Percentiles rank a stretch among this genome's conserved stretches.
phyloP scores from a whole-genome alignment of 495 filamentous ascomycete genomes.

The Wilcoxina mikolae region DNA sequence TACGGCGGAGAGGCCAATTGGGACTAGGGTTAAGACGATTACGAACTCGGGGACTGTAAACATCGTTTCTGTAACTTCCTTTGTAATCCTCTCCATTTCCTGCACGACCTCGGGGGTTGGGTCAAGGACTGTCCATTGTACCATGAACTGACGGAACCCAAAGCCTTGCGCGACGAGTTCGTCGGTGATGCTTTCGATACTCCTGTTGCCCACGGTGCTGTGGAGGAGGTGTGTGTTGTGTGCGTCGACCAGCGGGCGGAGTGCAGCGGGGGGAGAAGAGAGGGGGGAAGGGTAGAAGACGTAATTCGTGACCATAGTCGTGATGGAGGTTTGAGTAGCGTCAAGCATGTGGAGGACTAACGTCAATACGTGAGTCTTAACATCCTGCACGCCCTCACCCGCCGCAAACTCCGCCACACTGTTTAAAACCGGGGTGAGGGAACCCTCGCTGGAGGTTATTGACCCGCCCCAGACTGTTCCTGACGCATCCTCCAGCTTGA shows the following conservation, averaged over 20 bases:
- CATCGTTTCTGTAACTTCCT: background rate
- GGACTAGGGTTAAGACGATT: background rate
- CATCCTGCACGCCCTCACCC: background rate
- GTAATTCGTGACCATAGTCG: too few species aligned
- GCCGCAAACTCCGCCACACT: background rate
- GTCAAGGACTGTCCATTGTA: background rate
- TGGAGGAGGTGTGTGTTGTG: too few species aligned
- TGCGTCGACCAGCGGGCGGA: too few species aligned
- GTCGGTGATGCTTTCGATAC: too few species aligned
- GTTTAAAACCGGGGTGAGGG: background rate
- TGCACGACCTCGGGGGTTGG: background rate
- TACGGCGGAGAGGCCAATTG: background rate
- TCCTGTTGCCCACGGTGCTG: too few species aligned
- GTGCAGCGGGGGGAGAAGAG: too few species aligned
- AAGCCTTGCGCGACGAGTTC: too few species aligned
- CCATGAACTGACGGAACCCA: too few species aligned
- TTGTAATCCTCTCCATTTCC: background rate
- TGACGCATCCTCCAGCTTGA: background rate
- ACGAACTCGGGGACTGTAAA: background rate
- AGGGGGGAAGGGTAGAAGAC: too few species aligned
- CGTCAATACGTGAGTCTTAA: too few species aligned
- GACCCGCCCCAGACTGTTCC: background rate
- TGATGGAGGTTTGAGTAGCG: too few species aligned
- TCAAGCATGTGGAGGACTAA: too few species aligned
- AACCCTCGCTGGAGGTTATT: background rate